Percentiles rank a stretch among this genome's conserved stretches.
phyloP scores from a whole-genome alignment of 2,329 filamentous ascomycete species.

The Exophiala viscosa region DNA sequence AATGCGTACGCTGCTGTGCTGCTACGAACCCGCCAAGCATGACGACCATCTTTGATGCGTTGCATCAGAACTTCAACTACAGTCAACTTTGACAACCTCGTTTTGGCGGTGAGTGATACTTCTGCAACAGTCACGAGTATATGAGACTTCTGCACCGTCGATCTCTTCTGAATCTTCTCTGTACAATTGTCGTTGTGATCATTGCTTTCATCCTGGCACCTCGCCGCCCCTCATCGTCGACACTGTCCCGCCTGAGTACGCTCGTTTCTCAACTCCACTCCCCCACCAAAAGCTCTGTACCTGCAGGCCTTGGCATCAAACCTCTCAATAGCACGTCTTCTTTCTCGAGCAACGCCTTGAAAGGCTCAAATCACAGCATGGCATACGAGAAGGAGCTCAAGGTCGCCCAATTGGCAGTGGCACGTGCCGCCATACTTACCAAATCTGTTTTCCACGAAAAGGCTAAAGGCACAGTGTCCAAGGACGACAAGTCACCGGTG shows the following conservation, averaged over 20 bases:
- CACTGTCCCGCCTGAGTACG: constrained; percentile 8
- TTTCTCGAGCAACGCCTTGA: not conserved
- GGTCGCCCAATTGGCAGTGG: constrained; percentile 82
- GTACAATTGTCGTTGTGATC: constrained; percentile 15
- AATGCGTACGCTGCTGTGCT: too few relatives aligned
- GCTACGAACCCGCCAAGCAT: too few relatives aligned
- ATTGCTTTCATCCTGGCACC: constrained; percentile 24
- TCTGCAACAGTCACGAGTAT: not conserved
- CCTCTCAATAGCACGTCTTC: not conserved
- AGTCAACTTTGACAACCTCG: too few relatives aligned
- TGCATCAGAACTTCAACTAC: too few relatives aligned
- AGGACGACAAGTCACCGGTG: constrained; percentile 93
- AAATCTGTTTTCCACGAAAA: constrained; percentile 80
- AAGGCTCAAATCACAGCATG: constrained; percentile 30
- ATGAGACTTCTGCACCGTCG: constrained; percentile 9
- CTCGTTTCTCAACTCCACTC: constrained; percentile 14
- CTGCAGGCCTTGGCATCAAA: constrained; percentile 16
- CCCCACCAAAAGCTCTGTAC: constrained; percentile 5
- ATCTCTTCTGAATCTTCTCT: constrained; percentile 3
- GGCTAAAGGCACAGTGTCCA: constrained; percentile 89
- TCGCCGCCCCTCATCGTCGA: constrained; percentile 3
- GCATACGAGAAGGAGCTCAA: constrained; percentile 73
- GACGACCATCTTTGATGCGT: too few relatives aligned
- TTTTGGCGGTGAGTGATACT: constrained; percentile 1
- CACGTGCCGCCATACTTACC: constrained; percentile 72